Base-by-base conservation (phyloP, 768 basidiomycete species). In the Auricularia heimuer region DNA sequence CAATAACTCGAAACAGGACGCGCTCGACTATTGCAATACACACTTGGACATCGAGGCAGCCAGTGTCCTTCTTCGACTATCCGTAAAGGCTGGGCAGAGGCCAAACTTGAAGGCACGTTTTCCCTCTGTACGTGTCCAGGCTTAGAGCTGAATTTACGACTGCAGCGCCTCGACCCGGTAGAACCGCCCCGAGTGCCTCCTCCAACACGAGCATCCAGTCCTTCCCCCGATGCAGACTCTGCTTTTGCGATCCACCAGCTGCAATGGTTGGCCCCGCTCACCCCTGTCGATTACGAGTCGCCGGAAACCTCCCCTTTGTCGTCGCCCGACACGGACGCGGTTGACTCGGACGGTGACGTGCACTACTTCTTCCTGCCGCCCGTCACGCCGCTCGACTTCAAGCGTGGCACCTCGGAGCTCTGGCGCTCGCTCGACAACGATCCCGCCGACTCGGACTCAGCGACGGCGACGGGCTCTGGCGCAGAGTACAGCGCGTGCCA, bases 291-390 rank as follows among this genome's bases (percentile, higher is more conserved):
- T 18, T 51, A 14, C 47, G 47, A 8, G 1, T 8, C 39, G 39
- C 39, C 18, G 16, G 14, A 16, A 8, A 21, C 47, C 10, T 10
- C 8, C 18, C 10, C 47, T 8, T 21, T 18, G 18, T 51, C 47
- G 6, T 51, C 47, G 47, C 47, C 47, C 11, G 90, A 93, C 69
- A 90, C 92, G 29, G 29, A 29, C 2, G 82, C 86, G 0, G 73
- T 80, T 7, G 81, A 95, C 8, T 85, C 85, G 70, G 94, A 98
- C 71, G 94, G 97, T 64, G 97, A 99, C 65, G 85, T 99, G 35
- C 87, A 91, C 54, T 83, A 86, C 74, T 86, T 93, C 8, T 92
- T 98, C 80, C 79, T 98, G 3, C 94, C 96, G 0, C 83, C 85
- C n/a, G 79, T 96, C 21, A 78, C 81, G 2, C 82, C 85, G 47